phyloP scores from a whole-genome alignment of 2,329 filamentous ascomycete genomes.

The Akanthomyces uredinophilus region DNA sequence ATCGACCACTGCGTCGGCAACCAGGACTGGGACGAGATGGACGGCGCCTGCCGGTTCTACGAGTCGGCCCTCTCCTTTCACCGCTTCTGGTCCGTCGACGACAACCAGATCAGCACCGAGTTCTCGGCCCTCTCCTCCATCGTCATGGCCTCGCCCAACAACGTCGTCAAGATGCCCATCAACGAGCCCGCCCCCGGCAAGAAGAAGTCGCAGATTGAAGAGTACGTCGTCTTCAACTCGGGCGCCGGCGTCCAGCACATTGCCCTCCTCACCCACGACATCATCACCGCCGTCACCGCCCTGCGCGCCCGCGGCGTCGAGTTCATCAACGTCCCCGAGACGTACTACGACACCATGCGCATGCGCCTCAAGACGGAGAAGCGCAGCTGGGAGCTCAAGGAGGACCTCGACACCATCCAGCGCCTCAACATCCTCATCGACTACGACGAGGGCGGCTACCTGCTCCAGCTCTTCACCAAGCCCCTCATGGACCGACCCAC shows the following conservation, averaged over 20 bases:
- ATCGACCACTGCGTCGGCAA: constrained; percentile 98
- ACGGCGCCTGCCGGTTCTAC: constrained; percentile 64
- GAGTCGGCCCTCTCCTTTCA: constrained; percentile 88
- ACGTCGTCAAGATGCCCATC: constrained; percentile 95
- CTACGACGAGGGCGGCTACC: constrained; percentile 87
- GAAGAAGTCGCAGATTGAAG: constrained; percentile 91
- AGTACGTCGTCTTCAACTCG: constrained; percentile 85
- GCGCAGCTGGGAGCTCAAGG: constrained; percentile 60
- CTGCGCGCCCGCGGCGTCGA: constrained; percentile 84
- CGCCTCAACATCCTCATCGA: constrained; percentile 84
- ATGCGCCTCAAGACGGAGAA: constrained; percentile 62
- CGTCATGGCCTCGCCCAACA: constrained; percentile 83
- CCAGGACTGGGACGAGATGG: constrained; percentile 91
- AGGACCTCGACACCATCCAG: constrained; percentile 74
- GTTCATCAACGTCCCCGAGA: constrained; percentile 84
- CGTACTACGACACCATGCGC: constrained; percentile 78
- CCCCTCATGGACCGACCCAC: constrained; percentile 92
- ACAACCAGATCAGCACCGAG: constrained; percentile 87
- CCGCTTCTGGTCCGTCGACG: constrained; percentile 96
- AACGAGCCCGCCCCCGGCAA: constrained; percentile 90
- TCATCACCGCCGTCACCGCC: constrained; percentile 70
- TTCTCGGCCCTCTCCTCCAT: constrained; percentile 84
- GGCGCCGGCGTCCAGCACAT: constrained; percentile 92
- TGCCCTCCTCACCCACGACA: constrained; percentile 75
- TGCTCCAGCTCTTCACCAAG: constrained; percentile 74